These are phyloP conservation scores for Rhizoclosmatium sp. DNA, from an alignment of 192 early-diverging fungal species.

Conservation along the genomic window DNA sequence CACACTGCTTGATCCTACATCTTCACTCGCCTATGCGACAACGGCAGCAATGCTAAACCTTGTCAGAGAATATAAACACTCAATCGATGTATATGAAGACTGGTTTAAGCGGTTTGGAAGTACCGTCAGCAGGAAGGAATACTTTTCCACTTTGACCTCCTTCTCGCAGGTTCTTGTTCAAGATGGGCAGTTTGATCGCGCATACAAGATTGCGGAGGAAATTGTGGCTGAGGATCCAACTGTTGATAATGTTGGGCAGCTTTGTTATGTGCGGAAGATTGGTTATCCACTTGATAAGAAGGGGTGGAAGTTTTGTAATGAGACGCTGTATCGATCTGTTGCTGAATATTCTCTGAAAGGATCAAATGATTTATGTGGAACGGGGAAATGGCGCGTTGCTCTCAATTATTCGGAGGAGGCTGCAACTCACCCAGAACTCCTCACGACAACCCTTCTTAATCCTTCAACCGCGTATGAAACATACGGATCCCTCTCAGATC, in stretches of 20 bases:
- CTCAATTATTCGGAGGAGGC: conserved; percentile 30
- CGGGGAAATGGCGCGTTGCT: conserved; percentile 25
- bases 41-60: conserved; percentile 8
- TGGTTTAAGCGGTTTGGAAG: conserved; percentile 2
- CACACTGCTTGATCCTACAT: background rate
- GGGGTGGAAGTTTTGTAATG: conserved; percentile 5
- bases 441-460: conserved; percentile 3
- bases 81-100: conserved; percentile 5
- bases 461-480: conserved; percentile 6
- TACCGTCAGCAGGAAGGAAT: background rate
- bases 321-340: background rate
- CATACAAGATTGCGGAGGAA: background rate
- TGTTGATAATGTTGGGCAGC: background rate
- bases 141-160: background rate
- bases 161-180: background rate
- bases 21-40: background rate
- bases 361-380: conserved; percentile 2
- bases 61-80: background rate
- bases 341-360: background rate
- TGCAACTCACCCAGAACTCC: background rate
- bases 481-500: conserved; percentile 24
- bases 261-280: conserved; percentile 28
- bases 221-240: background rate
- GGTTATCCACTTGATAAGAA: conserved; percentile 21
- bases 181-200: background rate